These are phyloP conservation scores for Ascochyta clinopodiicola DNA, from an alignment of 2,329 filamentous ascomycete species.

Conservation along the genomic window DNA sequence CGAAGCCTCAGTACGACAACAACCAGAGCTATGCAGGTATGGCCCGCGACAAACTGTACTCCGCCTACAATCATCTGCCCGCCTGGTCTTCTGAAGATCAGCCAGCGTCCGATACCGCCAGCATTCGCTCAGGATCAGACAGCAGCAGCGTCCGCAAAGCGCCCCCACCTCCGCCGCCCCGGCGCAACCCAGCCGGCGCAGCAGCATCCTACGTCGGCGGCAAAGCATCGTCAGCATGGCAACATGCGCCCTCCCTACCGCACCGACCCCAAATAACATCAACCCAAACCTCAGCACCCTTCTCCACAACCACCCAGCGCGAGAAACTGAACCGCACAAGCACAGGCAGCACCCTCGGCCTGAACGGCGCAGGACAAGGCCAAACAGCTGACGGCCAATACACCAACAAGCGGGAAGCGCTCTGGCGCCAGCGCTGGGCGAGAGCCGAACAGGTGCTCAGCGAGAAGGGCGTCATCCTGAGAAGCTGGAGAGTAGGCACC, in stretches of 20 bases:
- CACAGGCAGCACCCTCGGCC: constrained; percentile 33
- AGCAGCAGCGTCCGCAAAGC: constrained; percentile 20
- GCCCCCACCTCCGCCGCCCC: constrained; percentile 46
- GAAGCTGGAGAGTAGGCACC: constrained; percentile 74
- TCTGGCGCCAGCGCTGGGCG: constrained; percentile 74
- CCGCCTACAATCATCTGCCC: constrained; percentile 50
- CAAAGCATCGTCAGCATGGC: constrained; percentile 46
- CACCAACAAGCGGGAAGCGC: constrained; percentile 71
- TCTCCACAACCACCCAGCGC: constrained; percentile 30
- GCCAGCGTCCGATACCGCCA: constrained; percentile 11
- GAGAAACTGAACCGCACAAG: constrained; percentile 35
- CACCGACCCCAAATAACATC: constrained; percentile 32
- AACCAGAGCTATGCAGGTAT: constrained; percentile 46
- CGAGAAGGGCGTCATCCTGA: constrained; percentile 69
- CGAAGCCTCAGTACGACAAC: constrained; percentile 29
- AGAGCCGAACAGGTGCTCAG: constrained; percentile 69
- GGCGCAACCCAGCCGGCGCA: constrained; percentile 46
- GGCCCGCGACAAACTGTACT: constrained; percentile 49
- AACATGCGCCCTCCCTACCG: constrained; percentile 40
- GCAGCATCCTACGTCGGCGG: constrained; percentile 49
- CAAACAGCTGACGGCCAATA: constrained; percentile 29
- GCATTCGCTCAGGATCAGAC: constrained; percentile 19
- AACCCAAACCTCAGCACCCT: constrained; percentile 31
- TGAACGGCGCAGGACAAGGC: constrained; percentile 23
- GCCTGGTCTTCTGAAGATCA: constrained; percentile 38